Evolutionary conservation across 176 grass and related monocot species (phyloP), one percentile per base, ranked within the genome.

Genomic region (Miscanthus lutarioriparius): DNA sequence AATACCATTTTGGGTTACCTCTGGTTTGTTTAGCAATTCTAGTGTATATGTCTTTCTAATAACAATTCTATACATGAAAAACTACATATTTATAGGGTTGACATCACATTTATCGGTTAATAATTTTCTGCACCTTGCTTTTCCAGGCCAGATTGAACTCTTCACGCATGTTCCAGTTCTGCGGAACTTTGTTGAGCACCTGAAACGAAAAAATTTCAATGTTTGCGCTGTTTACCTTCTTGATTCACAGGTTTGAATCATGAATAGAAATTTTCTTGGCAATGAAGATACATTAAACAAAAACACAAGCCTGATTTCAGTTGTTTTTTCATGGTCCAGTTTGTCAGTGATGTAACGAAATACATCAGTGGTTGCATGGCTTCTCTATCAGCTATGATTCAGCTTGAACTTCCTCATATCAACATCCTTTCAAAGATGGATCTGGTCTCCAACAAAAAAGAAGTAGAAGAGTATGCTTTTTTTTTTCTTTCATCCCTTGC

Each of bases 351-450:
- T 86, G 96, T 99, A 67, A 90, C 93, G 20, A 99, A 99, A 81
- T 99, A 96, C 81, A 99, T 96, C 65, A 99, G 96, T 48, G 93
- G 96, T 70, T 99, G 93, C 84, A 90, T 99, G 91, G 93, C 96
- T 62, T 99, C 93, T 83, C 93, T 99, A 69, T 91, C 97, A 82
- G 93, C 97, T 10, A 99, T 96, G 97, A 82, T 99, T 89, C 97
- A 99, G 76, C 97, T 99, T 76, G 97, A 99, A 88, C 84, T 99
- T 82, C 93, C 97, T 40, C 97, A 99, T 75, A 83, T 99, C 74
- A 99, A 99, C 79, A 96, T 99, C 63, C 97, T 99, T 84, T 92
- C 97, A 41, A 99, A 99, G 75, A 99, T 99, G 97, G 97, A 99
- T 70, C 71, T 99, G 51, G 91, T 92, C 23, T 40, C 88, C 69